These are phyloP conservation scores for Blastobotrys parvus DNA, from an alignment of 805 yeast species.

Conservation along the genomic window DNA sequence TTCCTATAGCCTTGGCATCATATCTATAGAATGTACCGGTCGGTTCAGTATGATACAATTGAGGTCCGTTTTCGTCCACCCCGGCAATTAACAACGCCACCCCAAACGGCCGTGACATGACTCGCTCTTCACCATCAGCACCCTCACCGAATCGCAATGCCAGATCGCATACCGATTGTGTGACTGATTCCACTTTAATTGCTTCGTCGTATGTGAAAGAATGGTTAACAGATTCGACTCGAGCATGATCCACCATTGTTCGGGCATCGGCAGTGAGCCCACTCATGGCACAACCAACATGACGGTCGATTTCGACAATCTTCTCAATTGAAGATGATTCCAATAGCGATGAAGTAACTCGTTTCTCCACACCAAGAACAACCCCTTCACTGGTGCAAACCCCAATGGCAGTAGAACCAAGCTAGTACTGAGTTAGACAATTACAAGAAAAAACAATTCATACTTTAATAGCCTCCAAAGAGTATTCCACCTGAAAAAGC, in stretches of 20 bases:
- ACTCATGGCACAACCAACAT: constrained; percentile 97
- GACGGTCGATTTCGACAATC: constrained; percentile 87
- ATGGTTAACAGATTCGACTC: constrained; percentile 78
- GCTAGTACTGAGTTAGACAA: too few relatives aligned
- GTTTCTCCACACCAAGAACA: constrained; percentile 90
- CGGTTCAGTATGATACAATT: constrained; percentile 95
- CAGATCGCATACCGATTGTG: constrained; percentile 94
- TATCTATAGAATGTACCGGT: constrained; percentile 96
- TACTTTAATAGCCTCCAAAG: constrained; percentile 82
- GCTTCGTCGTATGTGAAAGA: constrained; percentile 85
- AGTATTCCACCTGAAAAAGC: constrained; percentile 83
- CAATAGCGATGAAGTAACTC: constrained; percentile 85
- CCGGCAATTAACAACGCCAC: constrained; percentile 97
- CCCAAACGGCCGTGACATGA: constrained; percentile 98
- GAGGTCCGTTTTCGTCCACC: constrained; percentile 91
- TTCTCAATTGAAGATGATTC: constrained; percentile 94
- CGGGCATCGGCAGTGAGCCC: constrained; percentile 98
- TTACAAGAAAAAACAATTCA: too few relatives aligned
- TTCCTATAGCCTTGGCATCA: constrained; percentile 98
- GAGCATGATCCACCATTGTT: constrained; percentile 96
- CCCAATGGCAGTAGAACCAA: constrained; percentile 97
- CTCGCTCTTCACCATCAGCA: constrained; percentile 88
- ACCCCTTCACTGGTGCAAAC: constrained; percentile 94
- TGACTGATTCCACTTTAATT: constrained; percentile 83
- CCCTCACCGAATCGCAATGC: constrained; percentile 97